Conservation (phyloP, 2,329 filamentous ascomycete species). For the Pyrenochaeta sp. region DNA sequence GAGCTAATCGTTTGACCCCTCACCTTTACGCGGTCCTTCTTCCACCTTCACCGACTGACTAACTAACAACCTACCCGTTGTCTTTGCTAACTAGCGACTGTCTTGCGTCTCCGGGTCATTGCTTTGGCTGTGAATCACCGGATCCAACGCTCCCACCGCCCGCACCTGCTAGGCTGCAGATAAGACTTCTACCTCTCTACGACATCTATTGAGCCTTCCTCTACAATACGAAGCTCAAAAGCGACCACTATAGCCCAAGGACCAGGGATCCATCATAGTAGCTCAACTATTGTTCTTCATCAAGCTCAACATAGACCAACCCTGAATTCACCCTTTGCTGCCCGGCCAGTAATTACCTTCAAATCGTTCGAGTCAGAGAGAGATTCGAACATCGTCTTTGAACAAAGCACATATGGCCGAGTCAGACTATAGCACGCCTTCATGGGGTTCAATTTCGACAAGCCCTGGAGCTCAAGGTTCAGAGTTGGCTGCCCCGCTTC, state of each 20-base stretch:
- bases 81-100: slow-evolving; percentile 11
- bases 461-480: slow-evolving; percentile 24
- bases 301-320: background rate
- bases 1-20: slow-evolving; percentile 23
- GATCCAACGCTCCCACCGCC: slow-evolving; percentile 24
- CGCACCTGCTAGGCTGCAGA: slow-evolving; percentile 23
- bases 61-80: slow-evolving; percentile 8
- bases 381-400: background rate
- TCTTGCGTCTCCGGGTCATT: slow-evolving; percentile 14
- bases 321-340: background rate
- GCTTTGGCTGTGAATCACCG: slow-evolving; percentile 27
- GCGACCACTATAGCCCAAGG: slow-evolving; percentile 7
- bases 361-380: slow-evolving; percentile 4
- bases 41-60: slow-evolving; percentile 14
- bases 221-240: slow-evolving; percentile 4
- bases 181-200: slow-evolving; percentile 20
- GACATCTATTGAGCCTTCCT: slow-evolving; percentile 17
- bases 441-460: slow-evolving; percentile 29
- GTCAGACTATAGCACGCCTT: slow-evolving; percentile 26
- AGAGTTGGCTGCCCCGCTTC: slow-evolving; percentile 29
- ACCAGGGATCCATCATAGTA: background rate
- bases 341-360: background rate
- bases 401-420: slow-evolving; percentile 36
- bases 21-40: slow-evolving; percentile 16
- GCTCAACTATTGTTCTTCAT: background rate